These are phyloP conservation scores for Aspergillus pseudonomiae DNA, from an alignment of 2,329 filamentous ascomycete genomes.

Conservation along the genomic window DNA sequence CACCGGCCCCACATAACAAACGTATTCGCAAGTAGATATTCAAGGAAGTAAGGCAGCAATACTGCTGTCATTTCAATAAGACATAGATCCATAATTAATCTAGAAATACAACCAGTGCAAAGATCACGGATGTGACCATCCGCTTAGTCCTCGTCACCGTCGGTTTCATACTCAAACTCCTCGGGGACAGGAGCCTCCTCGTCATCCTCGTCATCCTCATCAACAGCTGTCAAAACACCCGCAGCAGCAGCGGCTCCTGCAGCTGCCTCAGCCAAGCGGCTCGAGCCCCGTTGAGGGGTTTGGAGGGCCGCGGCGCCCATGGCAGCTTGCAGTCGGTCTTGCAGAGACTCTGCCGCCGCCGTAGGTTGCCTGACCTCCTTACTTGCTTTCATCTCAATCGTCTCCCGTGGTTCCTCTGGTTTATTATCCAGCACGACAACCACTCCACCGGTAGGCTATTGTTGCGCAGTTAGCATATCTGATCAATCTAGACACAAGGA, in stretches of 20 bases:
- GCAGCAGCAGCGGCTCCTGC: constrained; percentile 71
- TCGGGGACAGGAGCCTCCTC: constrained; percentile 52
- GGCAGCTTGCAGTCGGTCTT: constrained; percentile 47
- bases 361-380: constrained; percentile 58
- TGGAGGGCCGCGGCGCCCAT: constrained; percentile 37
- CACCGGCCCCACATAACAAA: background rate
- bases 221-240: constrained; percentile 80
- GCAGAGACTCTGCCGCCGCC: constrained; percentile 43
- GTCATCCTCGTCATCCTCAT: constrained; percentile 64
- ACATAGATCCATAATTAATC: constrained; percentile 36
- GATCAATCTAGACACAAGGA: constrained; percentile 5
- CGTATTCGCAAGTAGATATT: constrained; percentile 10
- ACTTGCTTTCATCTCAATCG: constrained; percentile 91
- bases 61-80: constrained; percentile 23
- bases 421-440: constrained; percentile 86
- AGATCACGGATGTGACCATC: constrained; percentile 6
- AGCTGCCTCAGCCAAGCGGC: constrained; percentile 25
- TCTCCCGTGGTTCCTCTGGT: constrained; percentile 74
- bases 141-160: constrained; percentile 34
- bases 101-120: constrained; percentile 41
- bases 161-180: constrained; percentile 52
- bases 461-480: constrained; percentile 44
- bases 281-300: constrained; percentile 36
- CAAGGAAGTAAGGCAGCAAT: constrained; percentile 16
- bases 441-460: constrained; percentile 86